phyloP scores from a whole-genome alignment of 495 filamentous ascomycete genomes.

The Polyplosphaeria fusca region DNA sequence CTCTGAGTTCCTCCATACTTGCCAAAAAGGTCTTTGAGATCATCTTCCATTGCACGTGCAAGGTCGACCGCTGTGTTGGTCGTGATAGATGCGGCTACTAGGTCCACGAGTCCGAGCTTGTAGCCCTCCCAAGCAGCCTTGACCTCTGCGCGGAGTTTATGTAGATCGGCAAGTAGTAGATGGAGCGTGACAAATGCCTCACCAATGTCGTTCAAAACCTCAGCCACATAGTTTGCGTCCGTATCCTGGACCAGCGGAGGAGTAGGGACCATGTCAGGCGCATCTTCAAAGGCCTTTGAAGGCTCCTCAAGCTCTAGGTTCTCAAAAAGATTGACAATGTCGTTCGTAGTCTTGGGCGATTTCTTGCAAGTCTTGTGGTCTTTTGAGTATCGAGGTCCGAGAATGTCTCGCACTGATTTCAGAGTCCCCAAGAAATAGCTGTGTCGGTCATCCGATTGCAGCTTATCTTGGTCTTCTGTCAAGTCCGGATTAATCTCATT shows the following conservation, averaged over 20 bases:
- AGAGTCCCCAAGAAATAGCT: neutral
- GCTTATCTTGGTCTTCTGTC: neutral
- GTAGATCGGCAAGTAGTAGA: neutral
- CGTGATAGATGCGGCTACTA: slow-evolving; percentile 41
- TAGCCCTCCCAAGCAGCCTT: slow-evolving; percentile 31
- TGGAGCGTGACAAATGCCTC: neutral
- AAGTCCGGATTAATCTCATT: neutral
- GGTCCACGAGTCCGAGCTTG: slow-evolving; percentile 33
- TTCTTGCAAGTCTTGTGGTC: neutral
- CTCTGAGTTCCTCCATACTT: slow-evolving; percentile 28
- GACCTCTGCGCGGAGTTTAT: neutral
- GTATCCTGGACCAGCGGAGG: neutral
- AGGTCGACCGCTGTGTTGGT: slow-evolving; percentile 47
- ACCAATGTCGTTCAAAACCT: neutral
- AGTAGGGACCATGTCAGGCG: slow-evolving; percentile 27
- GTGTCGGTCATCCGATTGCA: neutral
- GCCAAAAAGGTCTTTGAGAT: slow-evolving; percentile 21
- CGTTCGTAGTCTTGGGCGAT: neutral
- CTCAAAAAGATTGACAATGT: slow-evolving; percentile 37
- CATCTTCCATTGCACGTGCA: slow-evolving; percentile 41
- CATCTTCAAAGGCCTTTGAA: slow-evolving; percentile 40
- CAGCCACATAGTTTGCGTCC: neutral
- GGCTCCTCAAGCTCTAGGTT: slow-evolving; percentile 41
- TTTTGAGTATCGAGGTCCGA: neutral
- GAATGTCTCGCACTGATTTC: neutral